Evolutionary conservation across 2,329 filamentous ascomycete genomes (phyloP), one percentile per base, ranked within the genome.

Genomic region (Colletotrichum sp.): DNA sequence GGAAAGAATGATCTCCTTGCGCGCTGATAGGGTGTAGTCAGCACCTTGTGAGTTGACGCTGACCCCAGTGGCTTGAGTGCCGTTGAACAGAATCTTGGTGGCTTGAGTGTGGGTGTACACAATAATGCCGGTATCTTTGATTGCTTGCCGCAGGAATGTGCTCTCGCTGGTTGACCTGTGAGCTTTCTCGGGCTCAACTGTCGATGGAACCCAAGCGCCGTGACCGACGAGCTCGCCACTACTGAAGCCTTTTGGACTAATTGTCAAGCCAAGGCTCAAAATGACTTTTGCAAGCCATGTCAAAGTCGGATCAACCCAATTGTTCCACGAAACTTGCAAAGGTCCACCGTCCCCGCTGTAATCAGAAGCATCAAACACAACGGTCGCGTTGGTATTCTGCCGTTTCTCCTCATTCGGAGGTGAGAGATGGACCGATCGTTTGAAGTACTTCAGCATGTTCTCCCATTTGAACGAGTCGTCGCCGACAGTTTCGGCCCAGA

Each of bases 1-100:
- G 82, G 91, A 94, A 78, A 98, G 90, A 79, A 98, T 92, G 57
- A 94, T 96, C 87, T 98, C 96, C 80, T 75, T 60, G 18, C 92
- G 55, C 6, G 76, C 76, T 9, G 55, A 57, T 18, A 77, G 70
- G 28, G 63, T 73, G 74, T 71, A 76, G 8, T 68, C 79, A 14
- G 78, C 72, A 34, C 79, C 78, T 21, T 64, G 67, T 6, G 77
- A 75, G 24, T 79, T 78, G 16, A 87, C 83, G 28, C 80, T 59
- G 2, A 89, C 87, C 7, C 86, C 86, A 0, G 81, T 85, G 0
- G 87, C 88, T 63, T 81, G 85, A 52, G 82, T 86, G 1, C 83
- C 77, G 66, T 87, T 78, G 61, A 90, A 91, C 0, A 89, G 28
- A 1, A 91, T 84, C 57, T 83, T 85, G 77, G 86, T 85, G 4